Evolutionary conservation across 331 rosid species (phyloP).

Genomic region (Malus hybrid): DNA sequence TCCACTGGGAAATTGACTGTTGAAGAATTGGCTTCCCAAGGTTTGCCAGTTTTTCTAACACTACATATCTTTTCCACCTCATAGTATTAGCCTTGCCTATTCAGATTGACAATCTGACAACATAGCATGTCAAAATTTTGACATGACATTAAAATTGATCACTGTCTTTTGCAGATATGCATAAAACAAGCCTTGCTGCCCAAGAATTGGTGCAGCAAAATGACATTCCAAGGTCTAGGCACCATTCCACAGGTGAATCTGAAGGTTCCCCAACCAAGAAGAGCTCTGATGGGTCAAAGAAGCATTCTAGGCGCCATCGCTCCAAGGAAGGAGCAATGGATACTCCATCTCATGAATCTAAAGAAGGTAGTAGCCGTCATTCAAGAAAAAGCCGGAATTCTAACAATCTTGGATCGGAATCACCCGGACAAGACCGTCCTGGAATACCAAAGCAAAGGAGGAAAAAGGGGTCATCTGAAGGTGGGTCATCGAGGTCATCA

Average conservation of each 20-base stretch:
- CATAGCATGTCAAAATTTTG: neutral
- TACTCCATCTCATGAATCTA: constrained; percentile 23
- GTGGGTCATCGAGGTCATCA: constrained; percentile 37
- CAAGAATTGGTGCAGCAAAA: constrained; percentile 11
- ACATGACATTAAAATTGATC: neutral
- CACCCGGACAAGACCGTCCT: constrained; percentile 15
- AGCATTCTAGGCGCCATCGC: constrained; percentile 41
- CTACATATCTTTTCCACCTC: neutral
- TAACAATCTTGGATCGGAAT: constrained; percentile 17
- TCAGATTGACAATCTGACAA: neutral
- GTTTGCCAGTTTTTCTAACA: constrained; percentile 16
- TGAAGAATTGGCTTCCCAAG: constrained; percentile 31
- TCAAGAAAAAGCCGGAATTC: constrained; percentile 32
- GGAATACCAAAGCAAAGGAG: constrained; percentile 31
- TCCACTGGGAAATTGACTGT: constrained; percentile 18
- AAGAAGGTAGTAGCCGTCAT: constrained; percentile 26
- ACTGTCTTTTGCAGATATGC: constrained; percentile 8
- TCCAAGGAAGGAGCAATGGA: constrained; percentile 29
- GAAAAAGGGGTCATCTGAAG: constrained; percentile 45
- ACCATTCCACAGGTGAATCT: constrained; percentile 20
- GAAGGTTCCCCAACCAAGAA: constrained; percentile 16
- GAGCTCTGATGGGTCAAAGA: constrained; percentile 25
- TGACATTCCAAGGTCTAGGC: constrained; percentile 32
- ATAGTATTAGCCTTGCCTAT: neutral
- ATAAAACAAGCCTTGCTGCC: neutral